Conservation (phyloP, 75 land plant species). For the Azolla pinnata region DNA sequence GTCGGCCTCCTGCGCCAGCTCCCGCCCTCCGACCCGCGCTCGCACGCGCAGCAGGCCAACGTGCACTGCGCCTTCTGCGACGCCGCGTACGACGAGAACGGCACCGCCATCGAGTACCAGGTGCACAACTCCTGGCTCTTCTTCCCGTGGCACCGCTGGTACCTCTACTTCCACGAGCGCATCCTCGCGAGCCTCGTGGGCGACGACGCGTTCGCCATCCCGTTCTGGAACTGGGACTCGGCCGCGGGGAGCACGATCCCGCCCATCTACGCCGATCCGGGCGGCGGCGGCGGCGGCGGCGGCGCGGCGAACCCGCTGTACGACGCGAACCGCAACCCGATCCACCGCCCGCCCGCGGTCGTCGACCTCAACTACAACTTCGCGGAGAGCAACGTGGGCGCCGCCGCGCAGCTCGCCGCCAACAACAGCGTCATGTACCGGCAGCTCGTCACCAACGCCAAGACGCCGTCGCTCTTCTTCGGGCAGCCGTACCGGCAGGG, state of each 20-base stretch:
- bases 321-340: constrained; percentile 28
- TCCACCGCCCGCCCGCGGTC: constrained; percentile 28
- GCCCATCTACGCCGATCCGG: constrained; percentile 21
- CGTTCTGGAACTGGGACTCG: constrained; percentile 68
- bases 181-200: constrained; percentile 44
- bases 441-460: constrained; percentile 34
- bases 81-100: constrained; percentile 32
- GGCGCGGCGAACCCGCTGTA: constrained; percentile 23
- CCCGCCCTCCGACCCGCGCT: constrained; percentile 24
- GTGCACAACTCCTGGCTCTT: constrained; percentile 62
- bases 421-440: constrained; percentile 52
- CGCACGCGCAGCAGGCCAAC: constrained; percentile 5
- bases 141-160: constrained; percentile 60
- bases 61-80: constrained; percentile 34
- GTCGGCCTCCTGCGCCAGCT: constrained; percentile 19
- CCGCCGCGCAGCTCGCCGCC: constrained; percentile 5
- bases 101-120: constrained; percentile 36
- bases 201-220: constrained; percentile 48
- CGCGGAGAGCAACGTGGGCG: background rate
- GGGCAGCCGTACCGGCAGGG: constrained; percentile 48
- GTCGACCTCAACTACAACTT: constrained; percentile 31
- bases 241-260: constrained; percentile 35
- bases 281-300: no score
- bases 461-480: constrained; percentile 33
- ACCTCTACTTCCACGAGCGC: constrained; percentile 59